phyloP scores from a whole-genome alignment of 2,329 filamentous ascomycete species.

The Westerdykella ornata region DNA sequence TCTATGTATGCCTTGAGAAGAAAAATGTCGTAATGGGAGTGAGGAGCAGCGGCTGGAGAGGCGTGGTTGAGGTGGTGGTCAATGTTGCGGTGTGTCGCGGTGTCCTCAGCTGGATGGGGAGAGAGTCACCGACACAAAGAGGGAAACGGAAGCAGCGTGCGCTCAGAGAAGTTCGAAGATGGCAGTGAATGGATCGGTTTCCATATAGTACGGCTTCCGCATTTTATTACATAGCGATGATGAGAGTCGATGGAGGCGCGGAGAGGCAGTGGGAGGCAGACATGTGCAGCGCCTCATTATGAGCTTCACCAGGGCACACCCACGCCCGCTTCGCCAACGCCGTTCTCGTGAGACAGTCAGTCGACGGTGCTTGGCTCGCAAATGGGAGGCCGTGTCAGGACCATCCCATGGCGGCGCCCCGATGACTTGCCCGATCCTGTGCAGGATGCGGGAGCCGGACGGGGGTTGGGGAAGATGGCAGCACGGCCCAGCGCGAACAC shows the following conservation, averaged over 20 bases:
- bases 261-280: constrained; percentile 16
- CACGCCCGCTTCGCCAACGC: background rate
- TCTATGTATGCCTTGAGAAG: background rate
- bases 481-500: constrained; percentile 6
- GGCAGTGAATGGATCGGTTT: background rate
- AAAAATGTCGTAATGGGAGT: constrained; percentile 9
- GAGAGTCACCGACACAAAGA: no score
- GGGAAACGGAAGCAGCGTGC: no score
- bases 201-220: no score
- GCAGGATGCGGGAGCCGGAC: constrained; percentile 3
- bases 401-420: constrained; percentile 1
- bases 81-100: background rate
- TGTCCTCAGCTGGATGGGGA: no score
- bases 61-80: constrained; percentile 6
- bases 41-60: constrained; percentile 3
- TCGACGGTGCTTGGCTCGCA: constrained; percentile 1
- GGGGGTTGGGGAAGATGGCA: background rate
- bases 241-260: constrained; percentile 16
- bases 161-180: no score
- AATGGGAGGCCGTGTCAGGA: constrained; percentile 5
- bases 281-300: background rate
- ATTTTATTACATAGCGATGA: background rate
- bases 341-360: constrained; percentile 3
- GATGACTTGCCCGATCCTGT: constrained; percentile 11
- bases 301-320: background rate